Percentiles rank a stretch among this genome's conserved stretches.
phyloP scores from a whole-genome alignment of 352 stramenopile species.

The Pythium brassicae region DNA sequence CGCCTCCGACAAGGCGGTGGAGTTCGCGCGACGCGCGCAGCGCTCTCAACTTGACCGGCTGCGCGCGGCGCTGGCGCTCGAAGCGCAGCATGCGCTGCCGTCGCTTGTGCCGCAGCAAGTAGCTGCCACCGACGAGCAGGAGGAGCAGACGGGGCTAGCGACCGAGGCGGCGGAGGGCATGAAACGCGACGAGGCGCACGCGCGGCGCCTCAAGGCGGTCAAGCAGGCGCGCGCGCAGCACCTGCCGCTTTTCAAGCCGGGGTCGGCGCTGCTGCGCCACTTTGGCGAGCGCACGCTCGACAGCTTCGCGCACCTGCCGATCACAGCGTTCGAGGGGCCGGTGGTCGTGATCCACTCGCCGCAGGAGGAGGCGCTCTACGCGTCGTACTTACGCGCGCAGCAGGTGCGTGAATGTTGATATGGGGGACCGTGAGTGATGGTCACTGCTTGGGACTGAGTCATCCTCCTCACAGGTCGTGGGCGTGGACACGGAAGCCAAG shows the following conservation, averaged over 20 bases:
- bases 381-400: conserved; percentile 47
- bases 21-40: conserved; percentile 35
- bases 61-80: conserved; percentile 23
- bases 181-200: conserved; percentile 16
- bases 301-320: conserved; percentile 49
- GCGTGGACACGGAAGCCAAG: conserved; percentile 79
- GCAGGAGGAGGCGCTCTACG: conserved; percentile 45
- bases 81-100: conserved; percentile 11
- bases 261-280: conserved; percentile 42
- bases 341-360: conserved; percentile 64
- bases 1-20: conserved; percentile 18
- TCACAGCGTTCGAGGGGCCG: conserved; percentile 39
- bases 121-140: neutral
- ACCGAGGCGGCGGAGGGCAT: neutral
- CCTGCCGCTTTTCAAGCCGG: conserved; percentile 61
- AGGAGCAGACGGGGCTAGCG: no score
- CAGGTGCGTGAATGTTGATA: conserved; percentile 19
- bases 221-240: conserved; percentile 52
- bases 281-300: conserved; percentile 44
- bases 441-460: no score
- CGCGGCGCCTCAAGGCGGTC: conserved; percentile 46
- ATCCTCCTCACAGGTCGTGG: conserved; percentile 23
- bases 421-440: neutral
- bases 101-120: neutral
- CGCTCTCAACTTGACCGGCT: conserved; percentile 39